A percentile compares a stretch with the other conserved stretches of the same genome.
These are phyloP conservation scores for Lentinula sp. DNA, from an alignment of 768 basidiomycete genomes.

Conservation along the genomic window DNA sequence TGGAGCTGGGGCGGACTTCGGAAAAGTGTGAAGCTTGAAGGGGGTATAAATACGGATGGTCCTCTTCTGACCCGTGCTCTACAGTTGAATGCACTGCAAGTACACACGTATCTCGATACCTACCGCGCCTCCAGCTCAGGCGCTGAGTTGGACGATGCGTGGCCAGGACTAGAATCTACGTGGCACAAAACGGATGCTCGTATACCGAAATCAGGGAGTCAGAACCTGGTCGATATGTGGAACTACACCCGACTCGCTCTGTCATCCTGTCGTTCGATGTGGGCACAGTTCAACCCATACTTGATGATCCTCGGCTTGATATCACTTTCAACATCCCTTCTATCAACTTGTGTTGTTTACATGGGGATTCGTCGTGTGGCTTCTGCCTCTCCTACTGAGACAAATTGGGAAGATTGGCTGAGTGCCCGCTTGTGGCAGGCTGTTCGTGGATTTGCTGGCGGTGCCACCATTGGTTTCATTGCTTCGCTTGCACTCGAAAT, in stretches of 20 bases:
- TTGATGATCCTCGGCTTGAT: conserved; percentile 72
- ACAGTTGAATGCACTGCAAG: conserved; percentile 65
- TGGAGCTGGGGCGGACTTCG: neutral
- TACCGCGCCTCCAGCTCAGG: conserved; percentile 72
- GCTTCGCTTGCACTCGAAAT: conserved; percentile 23
- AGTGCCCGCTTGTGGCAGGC: conserved; percentile 22
- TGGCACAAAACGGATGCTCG: conserved; percentile 28
- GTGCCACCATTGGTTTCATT: conserved; percentile 29
- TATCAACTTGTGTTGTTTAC: conserved; percentile 54
- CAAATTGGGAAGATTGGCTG: conserved; percentile 39
- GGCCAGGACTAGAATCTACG: conserved; percentile 41
- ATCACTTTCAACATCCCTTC: conserved; percentile 49
- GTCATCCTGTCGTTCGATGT: conserved; percentile 71
- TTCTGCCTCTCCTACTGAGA: conserved; percentile 13
- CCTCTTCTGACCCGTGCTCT: conserved; percentile 52
- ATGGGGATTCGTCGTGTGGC: conserved; percentile 14
- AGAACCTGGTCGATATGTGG: conserved; percentile 31
- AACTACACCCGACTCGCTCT: conserved; percentile 60
- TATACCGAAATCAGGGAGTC: conserved; percentile 13
- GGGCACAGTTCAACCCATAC: conserved; percentile 89
- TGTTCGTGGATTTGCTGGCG: conserved; percentile 28
- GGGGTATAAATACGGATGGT: conserved; percentile 20
- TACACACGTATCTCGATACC: conserved; percentile 67
- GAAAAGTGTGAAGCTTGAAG: neutral
- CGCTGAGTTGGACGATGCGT: conserved; percentile 64